These are phyloP conservation scores for Ascochyta clinopodiicola DNA, from an alignment of 2,329 filamentous ascomycete genomes.

Conservation along the genomic window DNA sequence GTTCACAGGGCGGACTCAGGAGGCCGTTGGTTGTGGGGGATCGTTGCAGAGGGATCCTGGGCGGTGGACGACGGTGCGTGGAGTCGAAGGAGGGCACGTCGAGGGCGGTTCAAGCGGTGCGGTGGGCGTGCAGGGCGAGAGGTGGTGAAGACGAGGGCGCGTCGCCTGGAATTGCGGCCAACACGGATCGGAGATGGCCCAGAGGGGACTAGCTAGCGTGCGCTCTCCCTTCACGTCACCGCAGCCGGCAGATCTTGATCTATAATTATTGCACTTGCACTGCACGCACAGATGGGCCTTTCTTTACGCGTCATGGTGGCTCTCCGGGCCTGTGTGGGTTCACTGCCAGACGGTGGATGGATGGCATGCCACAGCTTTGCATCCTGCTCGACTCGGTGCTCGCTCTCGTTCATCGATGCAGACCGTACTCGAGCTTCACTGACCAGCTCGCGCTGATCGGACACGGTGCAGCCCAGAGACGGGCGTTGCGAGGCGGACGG, in stretches of 20 bases:
- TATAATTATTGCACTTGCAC: background rate
- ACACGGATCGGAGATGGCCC: slow-evolving; percentile 1
- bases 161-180: slow-evolving; percentile 16
- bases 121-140: slow-evolving; percentile 12
- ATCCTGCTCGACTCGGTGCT: too few relatives aligned
- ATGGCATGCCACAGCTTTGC: too few relatives aligned
- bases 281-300: background rate
- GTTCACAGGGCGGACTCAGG: slow-evolving; percentile 24
- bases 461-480: background rate
- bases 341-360: background rate
- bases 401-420: too few relatives aligned
- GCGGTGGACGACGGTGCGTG: background rate
- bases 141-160: slow-evolving; percentile 16
- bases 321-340: background rate
- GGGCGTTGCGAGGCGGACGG: background rate
- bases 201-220: background rate
- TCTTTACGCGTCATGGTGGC: slow-evolving; percentile 10
- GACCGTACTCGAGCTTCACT: background rate
- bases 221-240: slow-evolving; percentile 11
- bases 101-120: background rate
- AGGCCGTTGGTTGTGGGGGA: background rate
- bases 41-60: background rate
- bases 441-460: background rate
- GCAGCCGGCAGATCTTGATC: slow-evolving; percentile 6
- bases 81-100: slow-evolving; percentile 3